Evolutionary conservation across 2,329 filamentous ascomycete species (phyloP), one percentile per base, ranked within the genome.

Genomic region (Fonsecaea pugnacius): DNA sequence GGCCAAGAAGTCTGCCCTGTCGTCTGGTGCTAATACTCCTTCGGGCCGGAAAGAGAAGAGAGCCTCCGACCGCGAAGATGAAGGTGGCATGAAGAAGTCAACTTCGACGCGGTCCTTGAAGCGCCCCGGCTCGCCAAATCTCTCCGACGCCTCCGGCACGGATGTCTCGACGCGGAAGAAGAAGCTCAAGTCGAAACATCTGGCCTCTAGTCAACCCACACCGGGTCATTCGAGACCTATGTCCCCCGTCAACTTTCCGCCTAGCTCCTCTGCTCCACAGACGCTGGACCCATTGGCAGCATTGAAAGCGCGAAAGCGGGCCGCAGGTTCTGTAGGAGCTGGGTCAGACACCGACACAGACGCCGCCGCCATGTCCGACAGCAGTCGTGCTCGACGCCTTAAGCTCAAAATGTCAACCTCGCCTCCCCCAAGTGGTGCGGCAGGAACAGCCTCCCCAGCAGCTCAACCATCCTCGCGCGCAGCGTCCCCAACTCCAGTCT

Each of bases 81-180:
- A 24, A n/a, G 62, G 60, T 32, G 62, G 59, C 18, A 71, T 80
- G 60, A 85, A 84, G 72, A 84, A 83, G 68, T 73, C 75, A 3
- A 73, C 84, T 35, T 76, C 81, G 10, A 73, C 78, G 5, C 86
- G 87, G 73, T 83, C 82, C 35, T 84, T 94, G 58, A 97, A 97
- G 79, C 88, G 94, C 33, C 85, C 91, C 35, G 92, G 92, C 18
- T 96, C 92, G 16, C 92, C 93, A 2, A 90, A 93, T 69, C 83
- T 91, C 35, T 97, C 92, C 1, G 94, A 98, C 75, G 92, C 92
- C 9, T 96, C 92, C 75, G 94, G 92, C 59, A 96, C 93, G 71
- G 94, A 98, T 75, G 94, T 91, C 0, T 87, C 88, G 27, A 59
- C 62, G 35, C 51, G 66, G 9, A 66, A 67, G 32, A 89, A 90